These are phyloP conservation scores for Astrothelium subdiscretum DNA, from an alignment of 495 filamentous ascomycete species.

Conservation along the genomic window DNA sequence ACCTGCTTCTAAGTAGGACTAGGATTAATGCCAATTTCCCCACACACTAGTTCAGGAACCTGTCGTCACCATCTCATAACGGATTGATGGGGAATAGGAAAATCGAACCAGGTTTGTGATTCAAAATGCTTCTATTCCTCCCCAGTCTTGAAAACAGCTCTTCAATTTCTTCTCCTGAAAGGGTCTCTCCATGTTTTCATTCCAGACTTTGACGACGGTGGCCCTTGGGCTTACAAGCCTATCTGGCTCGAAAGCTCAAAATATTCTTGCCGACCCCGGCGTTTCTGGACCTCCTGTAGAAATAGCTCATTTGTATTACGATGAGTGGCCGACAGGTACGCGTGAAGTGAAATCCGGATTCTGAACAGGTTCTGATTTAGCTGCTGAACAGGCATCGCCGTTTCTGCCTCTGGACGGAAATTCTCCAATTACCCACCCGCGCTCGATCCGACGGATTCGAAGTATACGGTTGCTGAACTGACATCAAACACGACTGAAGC, in stretches of 20 bases:
- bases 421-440: constrained; percentile 38
- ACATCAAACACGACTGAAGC: constrained; percentile 27
- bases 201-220: neutral
- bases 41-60: constrained; percentile 2
- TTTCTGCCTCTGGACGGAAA: constrained; percentile 32
- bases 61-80: neutral
- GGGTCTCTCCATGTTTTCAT: neutral
- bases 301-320: constrained; percentile 26
- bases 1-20: neutral
- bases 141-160: neutral
- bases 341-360: neutral
- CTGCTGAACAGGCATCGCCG: constrained; percentile 27
- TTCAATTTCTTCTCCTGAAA: neutral
- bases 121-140: neutral
- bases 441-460: constrained; percentile 30
- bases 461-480: constrained; percentile 37
- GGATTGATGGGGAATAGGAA: too few species aligned
- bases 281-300: constrained; percentile 19
- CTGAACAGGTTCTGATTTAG: neutral
- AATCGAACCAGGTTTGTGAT: neutral
- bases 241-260: neutral
- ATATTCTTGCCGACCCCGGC: neutral
- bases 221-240: neutral
- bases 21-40: neutral
- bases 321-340: constrained; percentile 26